phyloP scores from a whole-genome alignment of 805 yeast genomes.

The Citeromyces nyonsensis region DNA sequence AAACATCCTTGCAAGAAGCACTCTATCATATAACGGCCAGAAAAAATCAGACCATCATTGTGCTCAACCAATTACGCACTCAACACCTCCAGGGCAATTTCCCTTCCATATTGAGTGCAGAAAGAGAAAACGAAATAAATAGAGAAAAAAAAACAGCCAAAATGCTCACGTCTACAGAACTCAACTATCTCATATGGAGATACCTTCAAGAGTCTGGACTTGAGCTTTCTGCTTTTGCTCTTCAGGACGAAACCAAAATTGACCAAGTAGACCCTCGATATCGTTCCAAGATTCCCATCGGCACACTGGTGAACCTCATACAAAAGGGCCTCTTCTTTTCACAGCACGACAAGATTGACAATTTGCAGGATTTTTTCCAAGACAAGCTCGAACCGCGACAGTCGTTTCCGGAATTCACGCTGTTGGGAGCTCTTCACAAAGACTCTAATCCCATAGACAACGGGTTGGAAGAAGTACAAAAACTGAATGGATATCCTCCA shows the following conservation, averaged over 20 bases:
- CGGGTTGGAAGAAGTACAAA: conserved; percentile 1
- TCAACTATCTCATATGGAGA: conserved; percentile 87
- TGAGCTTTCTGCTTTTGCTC: conserved; percentile 65
- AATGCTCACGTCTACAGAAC: conserved; percentile 46
- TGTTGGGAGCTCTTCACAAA: conserved; percentile 18
- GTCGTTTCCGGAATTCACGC: conserved; percentile 1
- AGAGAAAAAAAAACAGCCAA: too few species aligned
- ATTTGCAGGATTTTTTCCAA: background rate
- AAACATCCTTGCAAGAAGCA: too few species aligned
- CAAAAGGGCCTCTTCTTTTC: conserved; percentile 76
- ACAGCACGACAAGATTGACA: conserved; percentile 46
- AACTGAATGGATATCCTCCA: conserved; percentile 1
- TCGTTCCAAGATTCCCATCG: conserved; percentile 47
- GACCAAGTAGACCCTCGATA: conserved; percentile 36
- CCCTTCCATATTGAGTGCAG: too few species aligned
- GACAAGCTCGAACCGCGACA: conserved; percentile 2
- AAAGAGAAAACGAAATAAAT: too few species aligned
- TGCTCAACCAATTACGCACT: too few species aligned
- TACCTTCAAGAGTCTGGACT: conserved; percentile 77
- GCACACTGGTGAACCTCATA: conserved; percentile 65
- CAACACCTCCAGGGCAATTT: too few species aligned
- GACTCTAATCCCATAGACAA: conserved; percentile 1
- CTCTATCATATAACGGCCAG: too few species aligned
- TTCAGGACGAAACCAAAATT: conserved; percentile 60
- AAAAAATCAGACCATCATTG: too few species aligned